Evolutionary conservation across 1,139 yeast species (phyloP), one percentile per base, ranked within the genome.

Genomic region (Candida sojae): DNA sequence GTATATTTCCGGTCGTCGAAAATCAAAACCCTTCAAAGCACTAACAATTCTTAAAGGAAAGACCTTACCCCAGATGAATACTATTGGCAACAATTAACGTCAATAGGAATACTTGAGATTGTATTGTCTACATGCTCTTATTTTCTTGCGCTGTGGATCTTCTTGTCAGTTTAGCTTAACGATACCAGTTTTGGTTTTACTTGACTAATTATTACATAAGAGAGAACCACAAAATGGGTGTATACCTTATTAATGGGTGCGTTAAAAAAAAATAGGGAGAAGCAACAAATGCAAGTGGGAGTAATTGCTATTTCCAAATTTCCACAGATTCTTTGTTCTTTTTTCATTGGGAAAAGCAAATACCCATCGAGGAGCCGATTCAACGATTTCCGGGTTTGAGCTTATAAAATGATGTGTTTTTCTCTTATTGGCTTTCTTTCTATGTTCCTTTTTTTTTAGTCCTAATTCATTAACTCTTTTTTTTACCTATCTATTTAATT

Each of bases 1-100:
- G 39, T 35, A 12, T 9, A 35, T 35, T 35, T 35, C 39, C 39
- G 39, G 39, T 35, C 29, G 13, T 35, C n/a, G 29, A 35, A 32
- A 32, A 11, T 32, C 7, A 32, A 32, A 31, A 17, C 21, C 21
- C 21, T 17, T 17, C 3, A 17, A 17, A 17, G 21, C 2, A 17
- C 21, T 17, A 2, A 17, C 21, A 17, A 2, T 17, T 17, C n/a
- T 17, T 17, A 3, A 17, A 17, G 3, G 21, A 17, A 3, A 17
- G 21, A 17, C 21, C 3, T 17, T 17, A 17, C 21, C 21, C 21
- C 21, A 17, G 21, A 17, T 17, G 3, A 17, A 17, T 17, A 17
- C 21, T 17, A 17, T 17, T 17, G 21, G 21, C 21, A 17, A 17
- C 21, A 17, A 17, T 17, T 17, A 17, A 17, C 21, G 21, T 17